phyloP scores from a whole-genome alignment of 2,329 filamentous ascomycete genomes.

The Calonectria crousiana region DNA sequence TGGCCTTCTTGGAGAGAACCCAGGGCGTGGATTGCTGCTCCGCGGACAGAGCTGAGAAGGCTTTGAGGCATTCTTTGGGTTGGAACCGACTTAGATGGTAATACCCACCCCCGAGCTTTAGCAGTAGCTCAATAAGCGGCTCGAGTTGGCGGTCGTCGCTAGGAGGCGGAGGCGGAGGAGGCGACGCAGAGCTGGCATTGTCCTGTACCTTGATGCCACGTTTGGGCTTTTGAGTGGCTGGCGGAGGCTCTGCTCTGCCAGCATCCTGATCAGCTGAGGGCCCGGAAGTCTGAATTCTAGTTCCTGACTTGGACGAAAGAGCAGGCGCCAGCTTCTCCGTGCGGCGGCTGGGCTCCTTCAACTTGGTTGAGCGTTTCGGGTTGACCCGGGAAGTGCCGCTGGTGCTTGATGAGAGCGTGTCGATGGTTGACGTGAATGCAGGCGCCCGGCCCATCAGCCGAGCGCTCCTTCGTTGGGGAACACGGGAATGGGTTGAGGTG shows the following conservation, averaged over 20 bases:
- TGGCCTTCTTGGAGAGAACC: slow-evolving; percentile 35
- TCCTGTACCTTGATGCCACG: neutral
- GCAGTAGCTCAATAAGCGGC: slow-evolving; percentile 23
- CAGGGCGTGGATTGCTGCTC: slow-evolving; percentile 37
- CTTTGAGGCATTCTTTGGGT: slow-evolving; percentile 30
- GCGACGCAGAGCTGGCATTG: neutral
- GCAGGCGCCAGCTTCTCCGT: neutral
- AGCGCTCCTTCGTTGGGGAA: slow-evolving; percentile 32
- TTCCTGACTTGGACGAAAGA: neutral
- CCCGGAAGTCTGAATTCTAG: neutral
- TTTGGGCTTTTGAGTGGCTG: slow-evolving; percentile 1
- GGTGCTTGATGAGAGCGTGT: neutral
- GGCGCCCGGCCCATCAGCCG: slow-evolving; percentile 19
- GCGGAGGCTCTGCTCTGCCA: neutral
- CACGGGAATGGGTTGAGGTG: slow-evolving; percentile 16
- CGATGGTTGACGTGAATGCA: slow-evolving; percentile 6
- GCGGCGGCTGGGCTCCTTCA: neutral
- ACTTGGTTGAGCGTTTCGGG: slow-evolving; percentile 8
- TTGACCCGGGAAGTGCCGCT: neutral
- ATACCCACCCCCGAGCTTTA: slow-evolving; percentile 30
- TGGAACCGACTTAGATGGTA: slow-evolving; percentile 34
- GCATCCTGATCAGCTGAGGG: neutral
- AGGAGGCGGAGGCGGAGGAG: neutral
- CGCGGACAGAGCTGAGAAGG: slow-evolving; percentile 27
- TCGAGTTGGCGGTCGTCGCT: neutral